Evolutionary conservation across 2,329 filamentous ascomycete genomes (phyloP), one percentile per base, ranked within the genome.

Genomic region (Phialophora tarda): DNA sequence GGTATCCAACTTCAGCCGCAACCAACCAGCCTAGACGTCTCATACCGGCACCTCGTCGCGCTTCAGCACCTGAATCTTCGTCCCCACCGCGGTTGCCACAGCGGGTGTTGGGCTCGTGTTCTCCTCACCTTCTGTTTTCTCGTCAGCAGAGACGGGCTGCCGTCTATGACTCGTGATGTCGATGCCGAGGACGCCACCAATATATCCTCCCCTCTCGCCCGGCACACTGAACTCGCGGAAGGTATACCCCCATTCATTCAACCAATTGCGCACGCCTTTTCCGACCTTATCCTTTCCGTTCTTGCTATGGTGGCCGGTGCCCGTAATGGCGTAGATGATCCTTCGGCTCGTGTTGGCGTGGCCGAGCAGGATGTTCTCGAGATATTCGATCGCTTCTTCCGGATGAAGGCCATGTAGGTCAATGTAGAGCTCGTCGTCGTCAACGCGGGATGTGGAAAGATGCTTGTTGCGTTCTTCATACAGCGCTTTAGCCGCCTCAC

Each of bases 241-340:
- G 0, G 92, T 91, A 76, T 97, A 99, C 69, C 92, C 88, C 93
- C 93, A 97, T 77, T 98, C 94, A 75, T 94, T 96, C 63, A 99
- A 82, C 81, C 96, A 98, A 71, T 86, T 88, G 62, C 95, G 89
- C 69, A 98, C 89, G 1, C 93, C 93, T 80, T 96, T 97, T 75
- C 94, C 94, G 41, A 99, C 92, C 80, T 99, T 99, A 79, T 99
- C 95, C 78, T 98, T 98, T 74, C 95, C 94, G 76, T 97, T 97
- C 83, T 98, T 98, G 77, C 92, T 96, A 80, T 99, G 95, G 75
- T 98, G 93, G 3, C 94, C 95, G 0, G 94, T 98, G 53, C 95
- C 95, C 1, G 93, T 97, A 77, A 99, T 98, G 71, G 93, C 93
- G 77, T 98, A 99, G 50, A 99, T 86, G 2, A 94, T 91, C 24